These are phyloP conservation scores for Colletotrichum noveboracense DNA, from an alignment of 2,329 filamentous ascomycete species.

Conservation along the genomic window DNA sequence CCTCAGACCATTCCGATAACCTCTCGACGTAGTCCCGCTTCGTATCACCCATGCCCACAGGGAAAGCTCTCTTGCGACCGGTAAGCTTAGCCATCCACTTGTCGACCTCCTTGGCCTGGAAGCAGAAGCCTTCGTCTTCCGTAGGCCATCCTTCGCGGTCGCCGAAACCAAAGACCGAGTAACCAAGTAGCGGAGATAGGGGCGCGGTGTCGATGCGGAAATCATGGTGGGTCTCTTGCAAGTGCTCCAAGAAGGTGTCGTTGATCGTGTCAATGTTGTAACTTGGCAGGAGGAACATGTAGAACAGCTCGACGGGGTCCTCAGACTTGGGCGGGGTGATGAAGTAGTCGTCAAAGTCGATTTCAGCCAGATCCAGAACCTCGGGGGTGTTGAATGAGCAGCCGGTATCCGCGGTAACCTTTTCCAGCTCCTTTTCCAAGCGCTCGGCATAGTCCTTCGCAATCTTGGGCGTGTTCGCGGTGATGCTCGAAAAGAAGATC, in stretches of 20 bases:
- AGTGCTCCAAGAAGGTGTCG: constrained; percentile 83
- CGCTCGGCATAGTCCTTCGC: constrained; percentile 67
- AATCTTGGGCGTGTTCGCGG: constrained; percentile 79
- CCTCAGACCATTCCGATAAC: constrained; percentile 78
- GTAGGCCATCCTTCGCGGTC: constrained; percentile 92
- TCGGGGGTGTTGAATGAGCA: constrained; percentile 61
- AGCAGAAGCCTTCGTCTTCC: constrained; percentile 89
- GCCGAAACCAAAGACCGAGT: constrained; percentile 93
- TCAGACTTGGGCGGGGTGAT: constrained; percentile 71
- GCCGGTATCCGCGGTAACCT: constrained; percentile 43
- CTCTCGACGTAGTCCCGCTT: constrained; percentile 73
- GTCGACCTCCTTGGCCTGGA: constrained; percentile 88
- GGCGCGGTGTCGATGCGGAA: constrained; percentile 94
- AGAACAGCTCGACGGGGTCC: constrained; percentile 71
- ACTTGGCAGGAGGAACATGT: constrained; percentile 83
- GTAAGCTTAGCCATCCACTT: constrained; percentile 98
- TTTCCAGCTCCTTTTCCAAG: constrained; percentile 57
- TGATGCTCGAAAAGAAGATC: constrained; percentile 90
- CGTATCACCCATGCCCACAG: constrained; percentile 85
- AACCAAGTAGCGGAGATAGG: constrained; percentile 77
- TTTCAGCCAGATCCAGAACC: constrained; percentile 79
- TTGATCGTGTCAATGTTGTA: constrained; percentile 96
- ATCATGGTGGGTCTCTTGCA: constrained; percentile 93
- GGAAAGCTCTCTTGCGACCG: constrained; percentile 83
- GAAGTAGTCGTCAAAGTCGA: constrained; percentile 95